Base-by-base conservation (phyloP, 2,329 filamentous ascomycete species). In the Colletotrichum melonis region DNA sequence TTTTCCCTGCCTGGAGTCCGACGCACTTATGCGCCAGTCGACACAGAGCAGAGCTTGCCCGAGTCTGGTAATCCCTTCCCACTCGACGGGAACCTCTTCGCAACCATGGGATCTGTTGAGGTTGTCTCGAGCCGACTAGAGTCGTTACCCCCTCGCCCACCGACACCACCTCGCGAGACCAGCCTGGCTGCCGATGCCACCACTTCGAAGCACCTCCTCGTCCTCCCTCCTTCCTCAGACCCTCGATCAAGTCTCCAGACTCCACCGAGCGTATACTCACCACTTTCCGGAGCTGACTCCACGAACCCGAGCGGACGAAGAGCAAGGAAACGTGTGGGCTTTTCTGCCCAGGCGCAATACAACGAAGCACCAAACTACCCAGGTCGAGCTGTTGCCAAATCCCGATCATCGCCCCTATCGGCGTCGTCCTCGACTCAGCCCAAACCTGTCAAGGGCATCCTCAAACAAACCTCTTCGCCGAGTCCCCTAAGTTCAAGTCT, bases 401-500 rank as follows among this genome's bases (percentile, higher is more conserved):
- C 82, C 72, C 79, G 84, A 38, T 83, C 86, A 38, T 83, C 86
- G 55, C 82, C 86, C 42, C 73, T 84, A 69, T 80, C 87, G 72
- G 77, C 80, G 72, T 77, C 84, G 75, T 80, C 85, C 71, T 80
- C 85, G 69, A 71, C 81, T 72, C 75, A 82, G 73, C 79, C 84
- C 7, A 88, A 84, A 74, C 89, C 89, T 8, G 81, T 88, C 75
- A 91, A 90, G 78, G 88, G 89, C 4, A 99, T 99, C 66, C 88
- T 99, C 73, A 99, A 99, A 81, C 88, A 91, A 26, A 89, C 88
- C 2, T 82, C 87, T 67, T 87, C 81, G 79, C 84, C 82, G 8
- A 88, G 87, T 67, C 83, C 84, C 2, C 82, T 87, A 74, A 82
- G 84, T 77, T 81, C 82, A 11, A 79, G 80, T 30, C 75, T 82